Evolutionary conservation across 73 alveolate species (phyloP).

Genomic region (Durusdinium trenchii): DNA sequence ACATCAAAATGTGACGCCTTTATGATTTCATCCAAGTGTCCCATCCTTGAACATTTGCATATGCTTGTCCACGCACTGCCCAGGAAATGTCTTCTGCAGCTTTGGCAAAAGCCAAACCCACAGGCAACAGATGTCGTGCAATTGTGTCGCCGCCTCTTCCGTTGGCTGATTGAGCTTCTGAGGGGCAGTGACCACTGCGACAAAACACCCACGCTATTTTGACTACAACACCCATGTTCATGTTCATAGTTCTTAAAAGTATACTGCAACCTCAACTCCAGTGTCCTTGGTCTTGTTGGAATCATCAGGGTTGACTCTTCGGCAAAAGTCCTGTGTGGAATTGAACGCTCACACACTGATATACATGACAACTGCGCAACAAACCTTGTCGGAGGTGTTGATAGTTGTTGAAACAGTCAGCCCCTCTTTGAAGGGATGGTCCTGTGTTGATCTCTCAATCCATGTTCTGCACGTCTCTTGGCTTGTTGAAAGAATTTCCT

Average conservation of each 20-base stretch:
- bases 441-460: neutral
- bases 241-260: too few species aligned
- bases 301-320: neutral
- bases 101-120: neutral
- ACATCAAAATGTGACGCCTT: too few species aligned
- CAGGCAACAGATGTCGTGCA: neutral
- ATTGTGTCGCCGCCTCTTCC: neutral
- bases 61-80: constrained; percentile 6
- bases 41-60: neutral
- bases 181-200: neutral
- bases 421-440: neutral
- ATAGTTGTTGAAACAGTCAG: too few species aligned
- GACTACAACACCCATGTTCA: too few species aligned
- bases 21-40: neutral
- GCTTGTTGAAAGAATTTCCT: neutral
- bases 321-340: neutral
- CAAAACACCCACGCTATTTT: too few species aligned
- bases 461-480: neutral
- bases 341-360: neutral
- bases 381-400: too few species aligned
- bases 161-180: neutral
- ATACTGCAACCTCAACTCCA: too few species aligned
- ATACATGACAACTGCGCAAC: too few species aligned
- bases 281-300: neutral
- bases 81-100: neutral